Evolutionary conservation across 1,284 basidiomycete species (phyloP).

Genomic region (Ceratobasidium papillatum): DNA sequence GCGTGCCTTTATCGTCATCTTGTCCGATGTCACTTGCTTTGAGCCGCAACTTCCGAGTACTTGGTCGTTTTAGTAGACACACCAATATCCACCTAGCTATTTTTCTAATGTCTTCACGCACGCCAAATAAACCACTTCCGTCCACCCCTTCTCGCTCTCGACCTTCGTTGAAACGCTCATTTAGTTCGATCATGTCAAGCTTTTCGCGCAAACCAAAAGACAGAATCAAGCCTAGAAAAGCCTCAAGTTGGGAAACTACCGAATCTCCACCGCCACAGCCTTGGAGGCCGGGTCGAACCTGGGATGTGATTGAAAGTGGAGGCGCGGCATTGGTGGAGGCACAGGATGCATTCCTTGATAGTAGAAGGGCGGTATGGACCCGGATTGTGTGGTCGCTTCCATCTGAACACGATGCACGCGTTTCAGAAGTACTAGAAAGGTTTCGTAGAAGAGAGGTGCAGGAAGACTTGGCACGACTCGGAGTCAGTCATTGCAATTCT

Average conservation of each 20-base stretch:
- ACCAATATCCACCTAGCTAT: background rate
- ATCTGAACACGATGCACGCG: slow-evolving; percentile 9
- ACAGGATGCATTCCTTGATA: slow-evolving; percentile 27
- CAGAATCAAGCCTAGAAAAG: background rate
- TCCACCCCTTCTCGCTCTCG: background rate
- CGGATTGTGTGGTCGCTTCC: slow-evolving; percentile 25
- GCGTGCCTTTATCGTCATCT: background rate
- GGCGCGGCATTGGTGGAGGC: slow-evolving; percentile 12
- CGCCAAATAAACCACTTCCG: background rate
- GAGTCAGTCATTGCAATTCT: background rate
- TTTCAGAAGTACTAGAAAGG: background rate
- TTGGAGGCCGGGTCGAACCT: background rate
- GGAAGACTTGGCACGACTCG: slow-evolving; percentile 6
- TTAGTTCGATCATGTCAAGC: slow-evolving; percentile 8
- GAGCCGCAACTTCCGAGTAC: background rate
- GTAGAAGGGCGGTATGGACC: slow-evolving; percentile 24
- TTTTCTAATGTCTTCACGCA: background rate
- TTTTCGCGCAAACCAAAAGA: background rate
- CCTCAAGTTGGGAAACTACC: background rate
- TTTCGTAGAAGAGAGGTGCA: background rate
- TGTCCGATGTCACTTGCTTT: background rate
- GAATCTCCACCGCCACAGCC: slow-evolving; percentile 1
- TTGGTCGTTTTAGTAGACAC: background rate
- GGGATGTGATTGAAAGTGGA: slow-evolving; percentile 16
- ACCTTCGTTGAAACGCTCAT: slow-evolving; percentile 18